Evolutionary conservation across 305 asterid genomes (phyloP), one percentile per base, ranked within the genome.

Genomic region (Petunia hybrid): DNA sequence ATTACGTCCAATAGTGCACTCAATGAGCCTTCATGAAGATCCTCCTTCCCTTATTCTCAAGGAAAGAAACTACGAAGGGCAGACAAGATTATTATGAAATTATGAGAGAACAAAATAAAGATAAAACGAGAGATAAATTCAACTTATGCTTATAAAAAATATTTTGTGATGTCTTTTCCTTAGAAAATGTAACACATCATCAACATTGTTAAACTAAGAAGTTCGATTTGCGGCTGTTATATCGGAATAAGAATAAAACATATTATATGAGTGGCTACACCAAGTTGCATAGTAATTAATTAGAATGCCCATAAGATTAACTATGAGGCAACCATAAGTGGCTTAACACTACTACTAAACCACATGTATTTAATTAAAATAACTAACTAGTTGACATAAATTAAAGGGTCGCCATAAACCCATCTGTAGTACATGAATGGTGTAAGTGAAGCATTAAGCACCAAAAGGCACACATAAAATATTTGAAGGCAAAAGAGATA

Each of bases 291-390:
- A 13, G 35, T 70, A 9, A 46, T 45, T 70, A 6, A 22, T 22
- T 22, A 70, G 41, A 70, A 43, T 70, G 22, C 16, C 45, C 31
- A 9, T 70, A 42, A 41, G 31, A 22, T 22, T 22, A 67, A n/a
- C 31, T n/a, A 67, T 67, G 22, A 42, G 55, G 62, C 22, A 56
- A 56, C 31, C 75, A 4, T 68, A 46, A 70, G 77, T 70, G 77
- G 60, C 22, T 70, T 22, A 46, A 46, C 43, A 46, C 77, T 70
- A 46, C 77, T 46, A 46, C 77, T 46, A 70, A 70, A 70, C 6
- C 61, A 70, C 43, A 70, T 70, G 77, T 70, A 70, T 1, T 46
- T 46, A 31, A 31, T 46, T 46, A 31, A 10, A 70, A 70, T 5
- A 70, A 70, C 2, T 45, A 46, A 70, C 43, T 16, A 70, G n/a